A percentile compares a stretch with the other conserved stretches of the same genome.
phyloP scores from a whole-genome alignment of 371 early-diverging fungal species.

The Mortierella sp. region DNA sequence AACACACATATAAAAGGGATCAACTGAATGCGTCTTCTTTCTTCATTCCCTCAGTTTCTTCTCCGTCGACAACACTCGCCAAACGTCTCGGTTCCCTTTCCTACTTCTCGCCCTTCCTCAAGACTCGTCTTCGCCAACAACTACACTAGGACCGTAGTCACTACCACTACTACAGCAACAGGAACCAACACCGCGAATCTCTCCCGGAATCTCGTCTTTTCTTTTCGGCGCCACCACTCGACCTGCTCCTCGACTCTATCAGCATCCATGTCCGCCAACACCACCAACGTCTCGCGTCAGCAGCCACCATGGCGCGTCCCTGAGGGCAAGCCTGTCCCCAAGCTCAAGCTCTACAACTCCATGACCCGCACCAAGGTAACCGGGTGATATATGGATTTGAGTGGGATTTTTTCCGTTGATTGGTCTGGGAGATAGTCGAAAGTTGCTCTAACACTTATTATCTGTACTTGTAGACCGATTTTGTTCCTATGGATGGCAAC shows the following conservation, averaged over 20 bases:
- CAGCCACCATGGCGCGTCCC: constrained; percentile 58
- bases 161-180: not conserved
- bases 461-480: constrained; percentile 77
- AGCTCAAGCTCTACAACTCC: constrained; percentile 67
- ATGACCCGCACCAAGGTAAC: constrained; percentile 62
- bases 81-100: constrained; percentile 7
- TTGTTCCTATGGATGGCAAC: constrained; percentile 86
- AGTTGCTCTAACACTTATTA: not conserved
- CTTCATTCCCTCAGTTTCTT: constrained; percentile 13
- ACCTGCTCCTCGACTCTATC: constrained; percentile 7
- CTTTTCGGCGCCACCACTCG: constrained; percentile 28
- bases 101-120: not conserved
- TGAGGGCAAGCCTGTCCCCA: constrained; percentile 56
- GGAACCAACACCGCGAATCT: constrained; percentile 3
- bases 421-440: not conserved
- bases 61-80: constrained; percentile 5
- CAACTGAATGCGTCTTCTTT: constrained; percentile 13
- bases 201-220: not conserved
- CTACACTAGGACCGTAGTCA: not conserved
- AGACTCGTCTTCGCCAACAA: not conserved
- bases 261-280: constrained; percentile 25
- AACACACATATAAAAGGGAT: not conserved
- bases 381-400: not conserved
- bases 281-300: constrained; percentile 37
- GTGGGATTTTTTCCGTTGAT: not conserved